Conservation (phyloP, 768 basidiomycete species). For the Pleurotus pulmonarius region DNA sequence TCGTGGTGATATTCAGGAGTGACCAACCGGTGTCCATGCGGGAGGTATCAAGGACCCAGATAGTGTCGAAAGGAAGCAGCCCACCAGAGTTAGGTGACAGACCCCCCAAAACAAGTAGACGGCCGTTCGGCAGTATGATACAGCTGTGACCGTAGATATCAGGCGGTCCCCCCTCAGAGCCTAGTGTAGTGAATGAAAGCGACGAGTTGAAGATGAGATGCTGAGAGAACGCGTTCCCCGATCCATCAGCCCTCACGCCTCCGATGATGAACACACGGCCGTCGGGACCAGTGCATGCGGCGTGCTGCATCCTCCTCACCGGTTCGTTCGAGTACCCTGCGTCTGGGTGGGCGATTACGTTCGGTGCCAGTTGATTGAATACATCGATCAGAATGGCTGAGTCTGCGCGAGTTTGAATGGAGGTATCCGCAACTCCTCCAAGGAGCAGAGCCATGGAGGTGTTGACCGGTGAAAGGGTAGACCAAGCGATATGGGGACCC, state of each 20-base stretch:
- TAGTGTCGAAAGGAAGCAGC: conserved; percentile 51
- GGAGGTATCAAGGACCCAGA: conserved; percentile 65
- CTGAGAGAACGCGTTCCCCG: conserved; percentile 55
- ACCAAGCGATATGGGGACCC: conserved; percentile 69
- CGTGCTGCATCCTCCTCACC: conserved; percentile 72
- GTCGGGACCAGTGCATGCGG: conserved; percentile 42
- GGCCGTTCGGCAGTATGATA: conserved; percentile 64
- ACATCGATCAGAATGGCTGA: conserved; percentile 60
- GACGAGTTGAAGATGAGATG: conserved; percentile 56
- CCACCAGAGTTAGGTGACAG: conserved; percentile 41
- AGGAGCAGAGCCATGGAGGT: conserved; percentile 56
- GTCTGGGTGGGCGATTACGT: conserved; percentile 7
- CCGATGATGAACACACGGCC: conserved; percentile 71
- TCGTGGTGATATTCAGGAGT: conserved; percentile 30
- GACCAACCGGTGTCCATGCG: conserved; percentile 44
- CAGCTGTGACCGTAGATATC: conserved; percentile 73
- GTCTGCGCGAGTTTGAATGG: conserved; percentile 50
- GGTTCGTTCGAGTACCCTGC: conserved; percentile 66
- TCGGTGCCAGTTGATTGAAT: conserved; percentile 14
- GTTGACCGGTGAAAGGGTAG: conserved; percentile 68
- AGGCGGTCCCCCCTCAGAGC: conserved; percentile 54
- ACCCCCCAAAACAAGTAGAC: conserved; percentile 75
- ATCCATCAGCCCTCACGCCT: conserved; percentile 81
- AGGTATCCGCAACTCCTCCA: conserved; percentile 63
- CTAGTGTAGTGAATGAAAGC: conserved; percentile 52